A percentile compares a stretch with the other conserved stretches of the same genome.
Evolutionary conservation across 1,284 basidiomycete species (phyloP).

Genomic region (Ustilago hordei): DNA sequence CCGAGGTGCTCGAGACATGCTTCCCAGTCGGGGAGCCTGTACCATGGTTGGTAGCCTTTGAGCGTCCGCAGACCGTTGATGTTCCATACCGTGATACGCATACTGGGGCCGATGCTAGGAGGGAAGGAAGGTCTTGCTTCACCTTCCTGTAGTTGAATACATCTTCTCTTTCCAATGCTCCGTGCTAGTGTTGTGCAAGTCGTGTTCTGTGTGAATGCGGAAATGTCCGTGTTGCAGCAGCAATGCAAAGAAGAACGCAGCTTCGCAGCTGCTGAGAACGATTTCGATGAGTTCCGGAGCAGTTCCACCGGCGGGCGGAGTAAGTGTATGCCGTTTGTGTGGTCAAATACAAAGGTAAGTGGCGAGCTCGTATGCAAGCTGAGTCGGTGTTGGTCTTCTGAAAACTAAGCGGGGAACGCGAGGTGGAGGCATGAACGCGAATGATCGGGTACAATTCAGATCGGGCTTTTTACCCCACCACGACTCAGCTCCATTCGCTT

Average conservation of each 20-base stretch:
- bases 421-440: conserved; percentile 19
- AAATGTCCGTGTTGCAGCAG: neutral
- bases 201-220: neutral
- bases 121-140: neutral
- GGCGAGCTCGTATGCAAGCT: conserved; percentile 7
- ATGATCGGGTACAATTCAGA: neutral
- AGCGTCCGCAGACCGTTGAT: conserved; percentile 68
- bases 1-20: conserved; percentile 62
- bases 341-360: neutral
- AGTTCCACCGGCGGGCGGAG: neutral
- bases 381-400: conserved; percentile 8
- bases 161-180: neutral
- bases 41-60: conserved; percentile 66
- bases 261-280: neutral
- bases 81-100: conserved; percentile 67
- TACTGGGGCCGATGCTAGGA: neutral
- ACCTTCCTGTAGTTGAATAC: neutral
- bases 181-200: neutral
- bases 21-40: conserved; percentile 59
- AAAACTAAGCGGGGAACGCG: neutral
- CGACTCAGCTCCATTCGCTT: neutral
- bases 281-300: neutral
- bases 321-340: neutral
- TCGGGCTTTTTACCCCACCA: conserved; percentile 7
- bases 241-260: neutral